Conservation (phyloP, 345 rosid species). For the Crucihimalaya himalaica region DNA sequence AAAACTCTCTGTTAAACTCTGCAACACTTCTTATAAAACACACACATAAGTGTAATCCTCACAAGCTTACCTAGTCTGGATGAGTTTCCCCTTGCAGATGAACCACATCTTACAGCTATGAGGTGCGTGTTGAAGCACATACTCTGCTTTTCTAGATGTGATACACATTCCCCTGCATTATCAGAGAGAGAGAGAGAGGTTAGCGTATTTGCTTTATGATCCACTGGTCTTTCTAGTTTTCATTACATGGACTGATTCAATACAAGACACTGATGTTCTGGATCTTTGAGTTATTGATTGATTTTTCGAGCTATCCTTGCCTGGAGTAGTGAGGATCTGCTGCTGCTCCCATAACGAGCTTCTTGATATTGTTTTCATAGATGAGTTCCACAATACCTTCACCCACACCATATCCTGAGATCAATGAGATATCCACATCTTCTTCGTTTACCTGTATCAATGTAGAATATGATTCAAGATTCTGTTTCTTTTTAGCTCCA, state of each 20-base stretch:
- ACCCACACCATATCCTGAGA: conserved; percentile 45
- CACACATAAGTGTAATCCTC: background rate
- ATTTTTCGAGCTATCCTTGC: conserved; percentile 34
- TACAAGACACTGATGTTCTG: background rate
- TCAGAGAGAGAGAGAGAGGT: conserved; percentile 30
- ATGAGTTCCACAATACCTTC: conserved; percentile 69
- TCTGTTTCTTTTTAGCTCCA: background rate
- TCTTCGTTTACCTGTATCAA: conserved; percentile 59
- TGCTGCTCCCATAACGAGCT: conserved; percentile 93
- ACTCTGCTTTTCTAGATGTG: conserved; percentile 74
- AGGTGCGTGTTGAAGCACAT: conserved; percentile 58
- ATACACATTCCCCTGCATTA: conserved; percentile 62
- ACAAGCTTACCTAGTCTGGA: conserved; percentile 49
- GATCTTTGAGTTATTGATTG: background rate
- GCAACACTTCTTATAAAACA: background rate
- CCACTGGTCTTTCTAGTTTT: background rate
- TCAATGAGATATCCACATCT: conserved; percentile 45
- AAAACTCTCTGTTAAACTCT: background rate
- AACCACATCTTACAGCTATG: conserved; percentile 68
- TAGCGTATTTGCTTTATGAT: background rate
- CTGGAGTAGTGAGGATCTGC: conserved; percentile 62
- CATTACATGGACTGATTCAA: conserved; percentile 29
- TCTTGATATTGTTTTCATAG: conserved; percentile 48
- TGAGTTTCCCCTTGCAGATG: conserved; percentile 64
- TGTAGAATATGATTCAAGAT: background rate